phyloP scores from a whole-genome alignment of 371 early-diverging fungal genomes.

The Amoeboaphelidium protococcarum region DNA sequence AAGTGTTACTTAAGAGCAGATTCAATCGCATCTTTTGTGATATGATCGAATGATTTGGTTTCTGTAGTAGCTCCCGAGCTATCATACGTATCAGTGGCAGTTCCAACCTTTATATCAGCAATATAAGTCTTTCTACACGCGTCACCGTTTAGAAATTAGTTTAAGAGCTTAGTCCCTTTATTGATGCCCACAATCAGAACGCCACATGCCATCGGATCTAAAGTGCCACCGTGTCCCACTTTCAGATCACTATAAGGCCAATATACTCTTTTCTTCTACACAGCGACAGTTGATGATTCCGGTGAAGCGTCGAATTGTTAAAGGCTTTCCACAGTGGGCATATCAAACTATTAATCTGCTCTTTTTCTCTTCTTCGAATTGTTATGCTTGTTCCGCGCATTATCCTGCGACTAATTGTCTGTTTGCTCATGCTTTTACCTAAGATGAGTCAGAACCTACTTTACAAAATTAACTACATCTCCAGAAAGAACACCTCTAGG shows the following conservation, averaged over 20 bases:
- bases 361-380: not conserved
- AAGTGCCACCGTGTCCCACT: slow-evolving; percentile 29
- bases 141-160: slow-evolving; percentile 6
- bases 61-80: slow-evolving; percentile 11
- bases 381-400: too few relatives aligned
- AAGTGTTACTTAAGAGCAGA: slow-evolving; percentile 9
- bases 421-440: not conserved
- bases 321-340: too few relatives aligned
- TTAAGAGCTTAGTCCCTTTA: slow-evolving; percentile 16
- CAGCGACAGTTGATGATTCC: too few relatives aligned
- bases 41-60: slow-evolving; percentile 8
- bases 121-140: slow-evolving; percentile 12
- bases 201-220: slow-evolving; percentile 25
- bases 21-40: slow-evolving; percentile 6
- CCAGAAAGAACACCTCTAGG: not conserved
- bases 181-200: slow-evolving; percentile 21
- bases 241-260: slow-evolving; percentile 10
- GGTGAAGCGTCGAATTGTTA: too few relatives aligned
- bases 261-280: not conserved
- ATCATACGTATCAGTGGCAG: slow-evolving; percentile 19
- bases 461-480: not conserved
- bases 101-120: slow-evolving; percentile 16
- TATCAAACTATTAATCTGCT: too few relatives aligned
- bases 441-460: not conserved
- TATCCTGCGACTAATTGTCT: too few relatives aligned